phyloP scores from a whole-genome alignment of 805 yeast genomes.

The Aciculoconidium aculeatum region DNA sequence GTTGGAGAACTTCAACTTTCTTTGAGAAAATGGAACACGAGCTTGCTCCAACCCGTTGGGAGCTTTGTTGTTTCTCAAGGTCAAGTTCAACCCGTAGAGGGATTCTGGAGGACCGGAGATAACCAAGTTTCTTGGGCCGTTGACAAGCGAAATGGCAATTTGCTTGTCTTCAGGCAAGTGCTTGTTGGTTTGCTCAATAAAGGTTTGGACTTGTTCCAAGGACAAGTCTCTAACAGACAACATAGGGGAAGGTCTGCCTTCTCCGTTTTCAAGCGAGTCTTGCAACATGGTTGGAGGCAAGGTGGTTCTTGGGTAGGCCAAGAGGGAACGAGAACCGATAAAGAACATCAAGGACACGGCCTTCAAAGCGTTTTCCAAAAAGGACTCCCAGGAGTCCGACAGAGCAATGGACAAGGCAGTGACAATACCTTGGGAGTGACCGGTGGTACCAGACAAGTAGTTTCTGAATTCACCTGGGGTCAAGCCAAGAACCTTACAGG shows the following conservation, averaged over 20 bases:
- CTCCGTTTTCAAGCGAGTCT: constrained; percentile 89
- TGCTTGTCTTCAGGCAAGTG: constrained; percentile 91
- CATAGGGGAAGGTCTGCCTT: constrained; percentile 98
- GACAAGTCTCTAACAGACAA: constrained; percentile 87
- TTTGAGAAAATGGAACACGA: constrained; percentile 86
- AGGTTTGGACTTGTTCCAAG: constrained; percentile 68
- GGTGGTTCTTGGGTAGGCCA: constrained; percentile 87
- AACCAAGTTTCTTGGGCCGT: constrained; percentile 94
- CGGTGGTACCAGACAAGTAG: constrained; percentile 69
- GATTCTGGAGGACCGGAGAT: constrained; percentile 98
- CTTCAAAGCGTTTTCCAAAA: constrained; percentile 63
- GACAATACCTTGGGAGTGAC: constrained; percentile 88
- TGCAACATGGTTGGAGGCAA: constrained; percentile 89
- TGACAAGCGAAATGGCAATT: constrained; percentile 82
- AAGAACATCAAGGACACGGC: constrained; percentile 84
- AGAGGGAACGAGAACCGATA: constrained; percentile 88
- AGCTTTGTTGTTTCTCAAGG: constrained; percentile 91
- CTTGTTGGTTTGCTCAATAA: constrained; percentile 80
- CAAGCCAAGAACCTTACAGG: constrained; percentile 77
- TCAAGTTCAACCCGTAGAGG: constrained; percentile 86
- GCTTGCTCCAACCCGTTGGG: constrained; percentile 92
- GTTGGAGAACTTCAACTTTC: constrained; percentile 89
- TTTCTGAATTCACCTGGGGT: constrained; percentile 85
- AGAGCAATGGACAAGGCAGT: constrained; percentile 89
- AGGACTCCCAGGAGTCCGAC: constrained; percentile 78